Evolutionary conservation across 139 green algal genomes (phyloP).

Genomic region (Chlamydomonas asymmetrica): DNA sequence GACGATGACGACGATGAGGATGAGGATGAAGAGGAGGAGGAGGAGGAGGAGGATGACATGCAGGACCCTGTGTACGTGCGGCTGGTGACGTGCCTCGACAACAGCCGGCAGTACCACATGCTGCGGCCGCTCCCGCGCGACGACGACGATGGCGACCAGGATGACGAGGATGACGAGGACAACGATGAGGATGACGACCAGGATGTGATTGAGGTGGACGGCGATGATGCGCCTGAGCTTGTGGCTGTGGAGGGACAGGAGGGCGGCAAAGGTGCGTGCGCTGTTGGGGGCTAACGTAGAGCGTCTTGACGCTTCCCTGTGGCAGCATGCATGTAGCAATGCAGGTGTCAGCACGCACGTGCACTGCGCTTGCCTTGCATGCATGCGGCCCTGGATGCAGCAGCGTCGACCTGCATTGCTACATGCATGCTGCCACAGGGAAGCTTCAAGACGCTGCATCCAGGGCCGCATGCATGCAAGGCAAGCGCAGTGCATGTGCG

Average conservation of each 20-base stretch:
- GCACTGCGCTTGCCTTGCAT: too few species aligned
- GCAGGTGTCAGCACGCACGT: too few species aligned
- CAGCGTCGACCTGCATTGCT: too few species aligned
- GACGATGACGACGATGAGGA: neutral
- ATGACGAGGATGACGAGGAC: neutral
- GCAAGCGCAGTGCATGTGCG: too few species aligned
- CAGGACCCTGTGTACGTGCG: constrained; percentile 9
- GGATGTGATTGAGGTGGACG: neutral
- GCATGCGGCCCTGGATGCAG: too few species aligned
- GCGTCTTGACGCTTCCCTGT: too few species aligned
- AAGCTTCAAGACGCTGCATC: too few species aligned
- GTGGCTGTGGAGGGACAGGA: neutral
- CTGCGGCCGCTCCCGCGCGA: constrained; percentile 11
- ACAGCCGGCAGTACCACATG: constrained; percentile 46
- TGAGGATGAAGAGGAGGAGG: neutral
- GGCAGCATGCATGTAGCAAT: too few species aligned
- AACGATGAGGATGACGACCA: constrained; percentile 3
- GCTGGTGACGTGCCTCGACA: constrained; percentile 42
- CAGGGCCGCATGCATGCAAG: too few species aligned
- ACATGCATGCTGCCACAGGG: too few species aligned
- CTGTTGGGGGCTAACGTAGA: too few species aligned
- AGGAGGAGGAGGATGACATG: constrained; percentile 5
- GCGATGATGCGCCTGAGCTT: neutral
- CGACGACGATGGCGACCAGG: constrained; percentile 16
- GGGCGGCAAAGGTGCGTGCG: neutral